Evolutionary conservation across 2,329 filamentous ascomycete genomes (phyloP).

Genomic region (Coniochaeta ligniaria): DNA sequence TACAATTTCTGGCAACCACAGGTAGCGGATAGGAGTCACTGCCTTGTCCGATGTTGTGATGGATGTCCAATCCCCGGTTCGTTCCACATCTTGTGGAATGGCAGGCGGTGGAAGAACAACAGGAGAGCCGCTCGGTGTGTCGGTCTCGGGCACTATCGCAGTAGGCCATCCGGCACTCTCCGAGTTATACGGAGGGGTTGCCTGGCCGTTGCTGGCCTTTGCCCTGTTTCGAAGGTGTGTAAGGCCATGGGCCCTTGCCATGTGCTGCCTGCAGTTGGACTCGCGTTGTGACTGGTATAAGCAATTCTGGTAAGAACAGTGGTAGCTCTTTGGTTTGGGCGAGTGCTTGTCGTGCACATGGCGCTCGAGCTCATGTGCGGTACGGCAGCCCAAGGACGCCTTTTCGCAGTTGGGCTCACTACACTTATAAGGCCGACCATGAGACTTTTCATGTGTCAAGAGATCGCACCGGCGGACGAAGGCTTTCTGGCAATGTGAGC

Average conservation of each 20-base stretch:
- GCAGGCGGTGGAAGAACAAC: neutral
- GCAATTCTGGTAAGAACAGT: no score
- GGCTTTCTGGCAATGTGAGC: constrained; percentile 9
- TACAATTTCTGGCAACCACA: constrained; percentile 55
- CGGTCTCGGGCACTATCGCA: neutral
- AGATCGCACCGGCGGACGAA: constrained; percentile 16
- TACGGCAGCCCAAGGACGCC: constrained; percentile 61
- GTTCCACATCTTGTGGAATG: neutral
- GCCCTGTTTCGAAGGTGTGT: no score
- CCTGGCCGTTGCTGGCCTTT: no score
- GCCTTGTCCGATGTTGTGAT: neutral
- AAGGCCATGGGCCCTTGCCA: neutral
- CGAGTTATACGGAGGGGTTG: no score
- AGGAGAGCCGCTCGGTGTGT: neutral
- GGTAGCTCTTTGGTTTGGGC: no score
- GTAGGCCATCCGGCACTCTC: no score
- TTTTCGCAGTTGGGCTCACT: constrained; percentile 59
- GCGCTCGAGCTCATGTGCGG: constrained; percentile 68
- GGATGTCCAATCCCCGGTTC: neutral
- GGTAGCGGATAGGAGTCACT: neutral
- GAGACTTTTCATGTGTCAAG: constrained; percentile 68
- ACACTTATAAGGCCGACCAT: constrained; percentile 70
- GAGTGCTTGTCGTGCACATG: constrained; percentile 73
- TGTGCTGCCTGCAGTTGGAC: no score
- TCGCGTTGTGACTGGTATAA: no score